phyloP scores from a whole-genome alignment of 805 yeast genomes.

The Candida tammaniensis region DNA sequence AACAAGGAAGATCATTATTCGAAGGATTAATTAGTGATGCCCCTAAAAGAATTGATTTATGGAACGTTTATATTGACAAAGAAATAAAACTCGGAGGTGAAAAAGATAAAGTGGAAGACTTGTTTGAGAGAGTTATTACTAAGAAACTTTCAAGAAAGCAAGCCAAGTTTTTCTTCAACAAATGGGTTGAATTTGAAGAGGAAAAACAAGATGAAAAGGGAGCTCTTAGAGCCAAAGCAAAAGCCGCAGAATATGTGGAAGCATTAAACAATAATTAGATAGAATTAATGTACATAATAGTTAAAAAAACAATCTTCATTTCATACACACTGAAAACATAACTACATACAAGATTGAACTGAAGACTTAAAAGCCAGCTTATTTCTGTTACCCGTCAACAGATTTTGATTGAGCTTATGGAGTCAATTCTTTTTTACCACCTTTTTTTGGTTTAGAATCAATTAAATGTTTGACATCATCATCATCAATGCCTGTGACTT shows the following conservation, averaged over 20 bases:
- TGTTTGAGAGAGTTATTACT: constrained; percentile 76
- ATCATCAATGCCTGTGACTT: constrained; percentile 7
- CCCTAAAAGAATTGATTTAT: constrained; percentile 86
- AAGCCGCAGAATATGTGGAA: constrained; percentile 77
- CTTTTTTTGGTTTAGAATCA: constrained; percentile 2
- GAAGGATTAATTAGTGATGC: constrained; percentile 90
- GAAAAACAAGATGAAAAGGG: constrained; percentile 63
- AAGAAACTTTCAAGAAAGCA: constrained; percentile 77
- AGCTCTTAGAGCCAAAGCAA: constrained; percentile 82
- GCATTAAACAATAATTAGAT: constrained; percentile 7
- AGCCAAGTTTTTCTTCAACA: constrained; percentile 91
- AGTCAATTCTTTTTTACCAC: not conserved
- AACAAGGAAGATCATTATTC: constrained; percentile 90
- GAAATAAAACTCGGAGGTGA: constrained; percentile 69
- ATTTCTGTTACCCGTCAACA: no score
- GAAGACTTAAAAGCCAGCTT: no score
- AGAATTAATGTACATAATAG: no score
- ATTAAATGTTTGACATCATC: constrained; percentile 5
- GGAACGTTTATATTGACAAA: constrained; percentile 95
- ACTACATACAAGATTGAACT: no score
- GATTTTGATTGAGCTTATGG: not conserved
- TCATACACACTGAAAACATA: no score
- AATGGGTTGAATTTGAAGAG: constrained; percentile 85
- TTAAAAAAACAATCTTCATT: no score
- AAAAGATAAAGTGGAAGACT: constrained; percentile 65